Base-by-base conservation (phyloP, 331 rosid genomes). In the Acacia concinna region DNA sequence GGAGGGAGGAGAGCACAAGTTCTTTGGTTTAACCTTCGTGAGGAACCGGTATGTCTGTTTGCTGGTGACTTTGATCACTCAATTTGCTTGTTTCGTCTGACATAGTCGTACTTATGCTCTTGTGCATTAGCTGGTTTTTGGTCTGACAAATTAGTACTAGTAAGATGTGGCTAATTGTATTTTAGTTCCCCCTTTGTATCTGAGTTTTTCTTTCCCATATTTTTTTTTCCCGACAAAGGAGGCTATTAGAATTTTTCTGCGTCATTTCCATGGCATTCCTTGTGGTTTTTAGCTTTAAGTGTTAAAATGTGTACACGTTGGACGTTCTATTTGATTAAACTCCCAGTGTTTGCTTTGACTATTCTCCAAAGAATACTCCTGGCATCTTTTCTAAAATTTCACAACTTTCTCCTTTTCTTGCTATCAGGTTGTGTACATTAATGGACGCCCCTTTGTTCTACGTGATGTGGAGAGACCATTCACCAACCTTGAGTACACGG, bases 21-120 rank as follows among this genome's bases (percentile, higher is more conserved):
- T 81, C 97, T 90, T 57, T 94, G 98, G 98, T 89, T 94, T 74
- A 94, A 78, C 76, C 98, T 94, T 68, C 97, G 98, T 0, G 98
- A 94, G 86, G 98, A 94, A 80, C 97, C 97, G 76, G 98, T 93
- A 86, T 23, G 11, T 72, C 32, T 71, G 30, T 20, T 47, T 40
- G 23, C 78, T 8, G 40, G 31, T 76, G 63, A 21, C 47, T 56
- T 56, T 37, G 59, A 21, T 30, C 18, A 14, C 30, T 69, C 23
- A 17, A 59, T 68, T 31, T 57, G 17, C 49, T 46, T 82, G 43
- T 30, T 30, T 71, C 5, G n/a, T 52, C 8, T 6, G 8, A 14
- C 56, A 34, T 71, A 35, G 46, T 21, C 52, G 11, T 40, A 5
- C 17, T 32, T 54, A 4, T 5, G 23, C 37, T 30, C 2, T 52